These are phyloP conservation scores for Erodium texanum DNA, from an alignment of 441 rosid species.

Conservation along the genomic window DNA sequence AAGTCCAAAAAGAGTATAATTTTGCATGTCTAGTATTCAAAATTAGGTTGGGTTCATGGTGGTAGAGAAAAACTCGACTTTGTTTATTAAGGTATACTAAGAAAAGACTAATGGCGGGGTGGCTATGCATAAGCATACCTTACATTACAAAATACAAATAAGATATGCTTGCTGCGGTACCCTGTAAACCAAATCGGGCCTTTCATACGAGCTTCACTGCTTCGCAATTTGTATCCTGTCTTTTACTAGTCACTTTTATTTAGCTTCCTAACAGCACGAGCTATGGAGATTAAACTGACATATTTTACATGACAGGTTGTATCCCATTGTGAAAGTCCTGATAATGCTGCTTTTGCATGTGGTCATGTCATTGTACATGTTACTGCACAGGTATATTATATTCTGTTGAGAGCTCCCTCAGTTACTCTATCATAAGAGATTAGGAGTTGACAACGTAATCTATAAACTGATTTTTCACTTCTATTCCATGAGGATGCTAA, in stretches of 20 bases:
- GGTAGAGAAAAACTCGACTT: neutral
- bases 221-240: constrained; percentile 8
- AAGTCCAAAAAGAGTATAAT: neutral
- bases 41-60: neutral
- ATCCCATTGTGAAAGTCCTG: constrained; percentile 47
- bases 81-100: neutral
- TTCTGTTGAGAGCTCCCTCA: neutral
- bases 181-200: neutral
- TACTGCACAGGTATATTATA: constrained; percentile 51
- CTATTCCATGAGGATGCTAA: neutral
- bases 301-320: constrained; percentile 42
- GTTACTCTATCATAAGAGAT: neutral
- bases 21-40: neutral
- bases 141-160: neutral
- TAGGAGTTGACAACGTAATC: neutral
- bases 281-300: constrained; percentile 4
- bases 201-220: neutral
- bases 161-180: neutral
- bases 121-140: neutral
- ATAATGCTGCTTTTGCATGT: constrained; percentile 53
- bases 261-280: neutral
- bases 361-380: constrained; percentile 63
- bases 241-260: neutral
- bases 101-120: neutral
- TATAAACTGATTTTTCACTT: neutral